Conservation (phyloP, 1,139 yeast genomes). For the Candida gigantensis region DNA sequence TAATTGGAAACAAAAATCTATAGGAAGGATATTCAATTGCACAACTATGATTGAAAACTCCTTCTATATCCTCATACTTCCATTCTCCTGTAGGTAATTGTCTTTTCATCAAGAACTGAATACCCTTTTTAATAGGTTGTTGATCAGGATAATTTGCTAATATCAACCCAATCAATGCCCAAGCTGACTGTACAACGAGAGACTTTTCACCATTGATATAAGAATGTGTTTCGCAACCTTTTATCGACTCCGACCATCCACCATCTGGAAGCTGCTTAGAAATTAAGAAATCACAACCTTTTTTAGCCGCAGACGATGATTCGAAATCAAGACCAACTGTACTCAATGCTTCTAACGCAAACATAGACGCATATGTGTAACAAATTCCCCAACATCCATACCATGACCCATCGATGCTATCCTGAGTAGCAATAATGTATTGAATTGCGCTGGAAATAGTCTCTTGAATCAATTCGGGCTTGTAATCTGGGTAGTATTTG, state of each 20-base stretch:
- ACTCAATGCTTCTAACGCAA: slow-evolving; percentile 88
- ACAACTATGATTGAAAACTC: slow-evolving; percentile 89
- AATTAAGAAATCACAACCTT: slow-evolving; percentile 84
- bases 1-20: slow-evolving; percentile 84
- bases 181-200: slow-evolving; percentile 85
- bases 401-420: slow-evolving; percentile 83
- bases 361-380: slow-evolving; percentile 95
- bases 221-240: slow-evolving; percentile 76
- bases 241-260: slow-evolving; percentile 95
- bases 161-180: slow-evolving; percentile 85
- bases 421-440: slow-evolving; percentile 70
- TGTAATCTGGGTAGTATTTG: slow-evolving; percentile 61
- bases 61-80: slow-evolving; percentile 84
- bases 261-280: slow-evolving; percentile 82
- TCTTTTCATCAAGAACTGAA: slow-evolving; percentile 61
- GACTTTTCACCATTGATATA: slow-evolving; percentile 65
- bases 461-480: slow-evolving; percentile 59
- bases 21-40: slow-evolving; percentile 97
- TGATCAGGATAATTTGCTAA: slow-evolving; percentile 79
- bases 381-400: slow-evolving; percentile 99
- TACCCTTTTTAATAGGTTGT: slow-evolving; percentile 62
- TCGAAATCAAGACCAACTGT: slow-evolving; percentile 65
- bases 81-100: slow-evolving; percentile 83
- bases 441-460: slow-evolving; percentile 74
- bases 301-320: slow-evolving; percentile 61